Base-by-base conservation (phyloP, 2,329 filamentous ascomycete species). In the Monosporascus cannonballus region DNA sequence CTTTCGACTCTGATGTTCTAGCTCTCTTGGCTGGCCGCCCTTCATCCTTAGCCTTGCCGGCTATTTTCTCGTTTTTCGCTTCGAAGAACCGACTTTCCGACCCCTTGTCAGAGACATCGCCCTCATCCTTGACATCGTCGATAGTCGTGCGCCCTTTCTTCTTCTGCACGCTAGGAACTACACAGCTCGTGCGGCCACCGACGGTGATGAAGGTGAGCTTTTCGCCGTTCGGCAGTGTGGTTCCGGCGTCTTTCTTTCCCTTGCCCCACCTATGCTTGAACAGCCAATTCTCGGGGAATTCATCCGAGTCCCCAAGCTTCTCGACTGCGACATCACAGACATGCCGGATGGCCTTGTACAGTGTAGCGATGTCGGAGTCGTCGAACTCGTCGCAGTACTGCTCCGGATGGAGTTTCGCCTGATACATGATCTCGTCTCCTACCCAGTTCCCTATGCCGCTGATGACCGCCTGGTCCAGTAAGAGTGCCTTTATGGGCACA, bases 361-460 rank as follows among this genome's bases (percentile, higher is more conserved):
- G 75, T 39, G 76, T 77, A 58, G 81, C 78, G 56, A 95, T 82
- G 67, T 96, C 86, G 0, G 73, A 78, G 34, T 89, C 83, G 56
- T 69, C 77, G 59, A 97, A 87, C 0, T 89, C 88, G 64, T 96
- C 86, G 70, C 87, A 90, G 71, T 95, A 95, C 67, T 96, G 90
- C 68, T 96, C 93, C 0, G 94, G 94, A 60, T 99, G 93, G 17
- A 97, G 79, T 48, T 81, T 84, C 5, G 94, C 88, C 61, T 97
- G 86, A 64, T 92, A 99, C 49, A 99, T 75, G 6, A 96, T 86
- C 69, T 99, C 94, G 66, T 99, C 94, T 1, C 87, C 91, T 51
- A 99, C 93, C 93, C 93, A 99, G 66, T 97, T 97, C 0, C 94
- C 94, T 56, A 99, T 89, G 7, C 94, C 94, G 63, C 89, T 94